phyloP scores from a whole-genome alignment of 352 stramenopile genomes.

The Phytophthora parvispora region DNA sequence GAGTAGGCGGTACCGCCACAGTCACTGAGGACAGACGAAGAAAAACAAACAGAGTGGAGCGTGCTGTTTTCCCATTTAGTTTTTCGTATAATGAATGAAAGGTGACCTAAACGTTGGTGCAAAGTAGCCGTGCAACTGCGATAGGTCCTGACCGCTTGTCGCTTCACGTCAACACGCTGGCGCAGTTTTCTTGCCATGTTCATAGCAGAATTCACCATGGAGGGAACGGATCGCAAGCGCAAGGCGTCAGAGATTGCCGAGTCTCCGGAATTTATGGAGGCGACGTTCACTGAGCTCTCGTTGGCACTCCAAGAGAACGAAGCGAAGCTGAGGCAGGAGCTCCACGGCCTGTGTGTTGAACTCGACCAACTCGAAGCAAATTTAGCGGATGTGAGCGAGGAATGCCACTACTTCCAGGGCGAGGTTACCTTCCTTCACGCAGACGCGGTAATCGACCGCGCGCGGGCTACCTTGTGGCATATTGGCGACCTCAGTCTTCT shows the following conservation, averaged over 20 bases:
- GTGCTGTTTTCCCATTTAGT: no score
- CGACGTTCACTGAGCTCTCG: constrained; percentile 29
- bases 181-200: neutral
- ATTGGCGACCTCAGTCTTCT: constrained; percentile 33
- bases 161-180: neutral
- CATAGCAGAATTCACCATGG: constrained; percentile 20
- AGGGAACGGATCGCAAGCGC: constrained; percentile 32
- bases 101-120: no score
- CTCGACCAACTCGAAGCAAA: constrained; percentile 18
- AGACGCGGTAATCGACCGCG: constrained; percentile 35
- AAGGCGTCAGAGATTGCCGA: constrained; percentile 29
- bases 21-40: no score
- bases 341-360: constrained; percentile 19
- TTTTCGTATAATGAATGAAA: no score
- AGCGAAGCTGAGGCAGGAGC: constrained; percentile 10
- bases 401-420: constrained; percentile 1
- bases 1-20: no score
- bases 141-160: neutral
- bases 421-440: constrained; percentile 26
- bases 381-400: constrained; percentile 17
- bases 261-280: constrained; percentile 17
- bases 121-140: no score
- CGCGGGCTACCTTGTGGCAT: constrained; percentile 27
- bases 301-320: constrained; percentile 18
- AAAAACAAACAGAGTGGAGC: no score